These are phyloP conservation scores for Volvariella volvacea DNA, from an alignment of 1,284 basidiomycete genomes.

Conservation along the genomic window DNA sequence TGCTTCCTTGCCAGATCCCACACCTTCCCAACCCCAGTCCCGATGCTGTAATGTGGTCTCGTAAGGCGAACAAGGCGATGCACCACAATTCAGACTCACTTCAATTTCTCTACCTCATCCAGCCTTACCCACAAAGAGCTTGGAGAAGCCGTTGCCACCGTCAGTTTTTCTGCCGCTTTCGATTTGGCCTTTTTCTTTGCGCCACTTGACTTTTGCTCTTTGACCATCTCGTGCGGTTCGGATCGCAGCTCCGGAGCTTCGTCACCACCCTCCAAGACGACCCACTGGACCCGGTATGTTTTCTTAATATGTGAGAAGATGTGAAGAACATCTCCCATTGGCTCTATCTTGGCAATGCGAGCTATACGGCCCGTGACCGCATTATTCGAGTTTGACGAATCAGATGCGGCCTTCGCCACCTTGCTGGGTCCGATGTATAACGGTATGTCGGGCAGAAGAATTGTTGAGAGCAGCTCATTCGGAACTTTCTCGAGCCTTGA, in stretches of 20 bases:
- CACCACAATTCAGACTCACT: constrained; percentile 36
- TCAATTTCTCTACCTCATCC: constrained; percentile 49
- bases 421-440: background rate
- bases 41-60: constrained; percentile 33
- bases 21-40: constrained; percentile 56
- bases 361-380: constrained; percentile 12
- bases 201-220: constrained; percentile 13
- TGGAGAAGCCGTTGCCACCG: constrained; percentile 7
- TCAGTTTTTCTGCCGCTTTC: constrained; percentile 8
- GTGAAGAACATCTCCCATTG: constrained; percentile 67
- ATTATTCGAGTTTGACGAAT: constrained; percentile 4
- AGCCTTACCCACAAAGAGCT: constrained; percentile 44
- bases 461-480: constrained; percentile 31
- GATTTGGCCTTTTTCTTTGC: constrained; percentile 11
- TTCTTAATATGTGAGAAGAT: constrained; percentile 90
- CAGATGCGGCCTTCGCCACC: background rate
- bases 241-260: constrained; percentile 26
- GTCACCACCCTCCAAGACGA: constrained; percentile 48
- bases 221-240: background rate
- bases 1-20: constrained; percentile 40
- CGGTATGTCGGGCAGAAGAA: constrained; percentile 25
- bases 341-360: constrained; percentile 38
- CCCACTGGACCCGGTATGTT: constrained; percentile 79
- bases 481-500: constrained; percentile 30
- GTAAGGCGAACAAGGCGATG: constrained; percentile 1